Evolutionary conservation across 2,329 filamentous ascomycete species (phyloP).

Genomic region (Epichloe hybrida): DNA sequence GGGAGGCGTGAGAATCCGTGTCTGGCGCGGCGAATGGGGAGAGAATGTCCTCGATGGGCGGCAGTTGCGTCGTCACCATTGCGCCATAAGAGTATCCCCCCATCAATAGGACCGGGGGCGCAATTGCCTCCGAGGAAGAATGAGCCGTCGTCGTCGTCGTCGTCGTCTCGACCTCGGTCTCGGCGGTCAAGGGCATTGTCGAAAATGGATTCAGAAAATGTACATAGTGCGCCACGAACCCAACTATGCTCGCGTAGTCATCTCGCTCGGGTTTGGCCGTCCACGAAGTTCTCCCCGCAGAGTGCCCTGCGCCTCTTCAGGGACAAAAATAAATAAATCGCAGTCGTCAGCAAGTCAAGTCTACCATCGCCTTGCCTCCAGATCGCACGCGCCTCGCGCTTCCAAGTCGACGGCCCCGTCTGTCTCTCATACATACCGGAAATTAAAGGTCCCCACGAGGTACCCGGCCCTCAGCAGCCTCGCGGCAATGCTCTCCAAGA

Average conservation of each 20-base stretch:
- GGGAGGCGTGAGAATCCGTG: constrained; percentile 45
- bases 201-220: constrained; percentile 37
- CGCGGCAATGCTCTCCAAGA: constrained; percentile 53
- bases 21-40: constrained; percentile 40
- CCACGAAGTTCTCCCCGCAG: constrained; percentile 74
- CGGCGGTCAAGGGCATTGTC: background rate
- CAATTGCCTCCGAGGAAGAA: background rate
- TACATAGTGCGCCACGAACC: constrained; percentile 64
- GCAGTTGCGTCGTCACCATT: constrained; percentile 62
- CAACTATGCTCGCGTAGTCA: constrained; percentile 75
- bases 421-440: constrained; percentile 43
- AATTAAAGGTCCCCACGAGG: constrained; percentile 81
- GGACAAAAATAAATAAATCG: background rate
- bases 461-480: constrained; percentile 58
- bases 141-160: background rate
- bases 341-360: too few species aligned
- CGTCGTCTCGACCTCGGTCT: background rate
- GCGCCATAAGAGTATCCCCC: constrained; percentile 93
- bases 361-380: background rate
- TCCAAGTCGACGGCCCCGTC: too few species aligned
- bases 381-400: background rate
- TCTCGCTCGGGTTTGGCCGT: constrained; percentile 64
- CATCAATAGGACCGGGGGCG: constrained; percentile 37
- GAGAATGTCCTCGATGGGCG: constrained; percentile 46
- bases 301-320: constrained; percentile 59